A percentile compares a stretch with the other conserved stretches of the same genome.
These are phyloP conservation scores for Clavaria fumosa DNA, from an alignment of 768 basidiomycete genomes.

Conservation along the genomic window DNA sequence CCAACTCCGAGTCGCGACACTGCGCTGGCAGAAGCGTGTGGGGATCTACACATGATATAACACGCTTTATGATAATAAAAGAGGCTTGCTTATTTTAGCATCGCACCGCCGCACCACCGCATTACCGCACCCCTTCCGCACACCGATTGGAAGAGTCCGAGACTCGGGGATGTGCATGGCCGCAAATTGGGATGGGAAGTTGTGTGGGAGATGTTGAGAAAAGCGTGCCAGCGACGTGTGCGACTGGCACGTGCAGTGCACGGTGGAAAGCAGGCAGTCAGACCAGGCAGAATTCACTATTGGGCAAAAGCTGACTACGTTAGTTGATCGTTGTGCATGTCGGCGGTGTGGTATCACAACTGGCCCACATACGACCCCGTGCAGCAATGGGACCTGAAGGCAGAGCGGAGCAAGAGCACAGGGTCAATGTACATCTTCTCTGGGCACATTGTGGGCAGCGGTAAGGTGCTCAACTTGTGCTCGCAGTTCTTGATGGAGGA, in stretches of 20 bases:
- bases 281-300: slow-evolving; percentile 74
- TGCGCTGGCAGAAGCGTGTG: too few relatives aligned
- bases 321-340: slow-evolving; percentile 63
- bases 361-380: slow-evolving; percentile 48
- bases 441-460: slow-evolving; percentile 54
- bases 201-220: slow-evolving; percentile 84
- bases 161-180: slow-evolving; percentile 83
- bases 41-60: too few relatives aligned
- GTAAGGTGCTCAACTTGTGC: slow-evolving; percentile 20
- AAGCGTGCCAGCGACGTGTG: slow-evolving; percentile 76
- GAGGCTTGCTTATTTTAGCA: too few relatives aligned
- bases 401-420: slow-evolving; percentile 24
- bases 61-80: too few relatives aligned
- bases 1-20: too few relatives aligned
- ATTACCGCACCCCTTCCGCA: too few relatives aligned
- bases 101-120: too few relatives aligned
- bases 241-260: slow-evolving; percentile 78
- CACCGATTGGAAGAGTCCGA: too few relatives aligned
- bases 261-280: too few relatives aligned
- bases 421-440: slow-evolving; percentile 73
- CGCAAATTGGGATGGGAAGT: slow-evolving; percentile 59
- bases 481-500: slow-evolving; percentile 48
- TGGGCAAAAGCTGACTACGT: slow-evolving; percentile 34
- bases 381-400: slow-evolving; percentile 64
- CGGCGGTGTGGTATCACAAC: slow-evolving; percentile 36